Percentiles rank a stretch among this genome's conserved stretches.
Conservation (phyloP, 2,329 filamentous ascomycete genomes). For the Cordyceps militaris region DNA sequence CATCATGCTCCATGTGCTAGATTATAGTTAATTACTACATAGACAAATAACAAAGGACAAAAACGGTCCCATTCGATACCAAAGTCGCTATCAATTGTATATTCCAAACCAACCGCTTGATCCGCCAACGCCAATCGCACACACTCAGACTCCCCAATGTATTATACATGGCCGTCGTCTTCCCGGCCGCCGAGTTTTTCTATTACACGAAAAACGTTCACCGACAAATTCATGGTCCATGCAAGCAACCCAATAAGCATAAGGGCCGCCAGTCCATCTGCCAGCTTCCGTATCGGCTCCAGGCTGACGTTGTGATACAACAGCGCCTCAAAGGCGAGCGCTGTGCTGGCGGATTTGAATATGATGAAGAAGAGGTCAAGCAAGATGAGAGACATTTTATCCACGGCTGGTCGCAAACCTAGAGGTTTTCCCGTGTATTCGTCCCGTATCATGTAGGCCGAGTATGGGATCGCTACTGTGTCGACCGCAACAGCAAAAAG, state of each 20-base stretch:
- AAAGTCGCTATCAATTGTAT: neutral
- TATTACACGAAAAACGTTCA: constrained; percentile 70
- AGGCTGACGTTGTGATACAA: constrained; percentile 45
- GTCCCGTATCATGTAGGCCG: constrained; percentile 89
- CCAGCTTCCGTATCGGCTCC: constrained; percentile 42
- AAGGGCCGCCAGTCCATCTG: constrained; percentile 67
- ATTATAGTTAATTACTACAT: neutral
- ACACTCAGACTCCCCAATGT: neutral
- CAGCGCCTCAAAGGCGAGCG: constrained; percentile 79
- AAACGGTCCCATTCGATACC: neutral
- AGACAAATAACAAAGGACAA: neutral
- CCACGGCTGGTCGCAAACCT: constrained; percentile 72
- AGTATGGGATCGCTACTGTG: constrained; percentile 80
- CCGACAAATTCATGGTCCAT: constrained; percentile 86
- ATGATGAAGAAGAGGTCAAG: constrained; percentile 95
- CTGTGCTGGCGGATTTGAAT: constrained; percentile 89
- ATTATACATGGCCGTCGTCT: constrained; percentile 27
- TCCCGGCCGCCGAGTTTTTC: constrained; percentile 53
- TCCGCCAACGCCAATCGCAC: neutral
- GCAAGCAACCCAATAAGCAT: constrained; percentile 74
- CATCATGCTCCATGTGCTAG: too few species aligned
- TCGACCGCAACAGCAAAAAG: constrained; percentile 88
- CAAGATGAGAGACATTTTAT: constrained; percentile 84
- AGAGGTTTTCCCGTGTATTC: constrained; percentile 94
- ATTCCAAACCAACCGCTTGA: neutral